phyloP scores from a whole-genome alignment of 1,284 basidiomycete genomes.

The Phaffia rhodozyma region DNA sequence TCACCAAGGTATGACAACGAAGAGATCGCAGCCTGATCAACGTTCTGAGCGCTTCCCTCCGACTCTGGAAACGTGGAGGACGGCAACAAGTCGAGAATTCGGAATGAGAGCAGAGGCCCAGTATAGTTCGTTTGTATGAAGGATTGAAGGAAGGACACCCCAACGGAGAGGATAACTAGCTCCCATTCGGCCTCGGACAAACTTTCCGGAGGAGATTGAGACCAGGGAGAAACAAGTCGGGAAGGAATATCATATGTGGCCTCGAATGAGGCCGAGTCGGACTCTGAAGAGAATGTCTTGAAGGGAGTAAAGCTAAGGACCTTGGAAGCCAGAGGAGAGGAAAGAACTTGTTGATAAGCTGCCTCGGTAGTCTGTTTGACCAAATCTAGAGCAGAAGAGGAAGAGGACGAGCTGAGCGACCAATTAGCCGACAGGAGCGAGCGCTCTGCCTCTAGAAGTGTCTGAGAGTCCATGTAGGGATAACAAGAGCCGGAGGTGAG shows the following conservation, averaged over 20 bases:
- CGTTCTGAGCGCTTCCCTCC: constrained; percentile 40
- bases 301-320: constrained; percentile 2
- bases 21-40: constrained; percentile 55
- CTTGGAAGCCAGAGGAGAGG: constrained; percentile 1
- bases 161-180: constrained; percentile 36
- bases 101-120: constrained; percentile 58
- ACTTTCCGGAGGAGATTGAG: background rate
- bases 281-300: background rate
- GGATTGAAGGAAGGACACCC: constrained; percentile 68
- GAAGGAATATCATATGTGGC: constrained; percentile 8
- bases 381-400: background rate
- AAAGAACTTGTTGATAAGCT: constrained; percentile 6
- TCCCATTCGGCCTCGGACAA: background rate
- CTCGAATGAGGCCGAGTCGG: background rate
- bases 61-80: constrained; percentile 27
- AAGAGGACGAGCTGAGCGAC: background rate
- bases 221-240: background rate
- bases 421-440: constrained; percentile 6
- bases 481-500: too few relatives aligned
- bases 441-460: background rate
- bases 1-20: constrained; percentile 78
- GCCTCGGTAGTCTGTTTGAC: constrained; percentile 4
- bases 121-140: constrained; percentile 97
- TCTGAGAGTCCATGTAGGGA: too few relatives aligned
- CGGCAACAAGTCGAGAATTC: constrained; percentile 31